Evolutionary conservation across 2,329 filamentous ascomycete species (phyloP).

Genomic region (Zymoseptoria crescenta): DNA sequence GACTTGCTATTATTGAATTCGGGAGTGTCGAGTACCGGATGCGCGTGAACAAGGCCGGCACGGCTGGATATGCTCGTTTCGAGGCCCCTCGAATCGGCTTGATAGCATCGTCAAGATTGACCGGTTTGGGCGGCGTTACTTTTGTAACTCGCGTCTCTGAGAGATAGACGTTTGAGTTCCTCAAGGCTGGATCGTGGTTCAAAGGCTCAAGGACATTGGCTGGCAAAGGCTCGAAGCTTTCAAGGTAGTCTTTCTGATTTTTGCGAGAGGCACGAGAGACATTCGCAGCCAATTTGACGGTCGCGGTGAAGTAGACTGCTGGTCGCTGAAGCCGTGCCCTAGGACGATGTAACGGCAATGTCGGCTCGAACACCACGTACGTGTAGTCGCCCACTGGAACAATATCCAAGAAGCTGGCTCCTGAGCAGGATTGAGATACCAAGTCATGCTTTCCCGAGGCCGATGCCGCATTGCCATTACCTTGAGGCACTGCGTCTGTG

Average conservation of each 20-base stretch:
- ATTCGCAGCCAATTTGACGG: conserved; percentile 11
- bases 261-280: conserved; percentile 45
- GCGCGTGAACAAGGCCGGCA: conserved; percentile 63
- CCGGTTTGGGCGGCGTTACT: conserved; percentile 57
- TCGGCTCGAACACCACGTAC: conserved; percentile 23
- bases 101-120: conserved; percentile 50
- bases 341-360: conserved; percentile 28
- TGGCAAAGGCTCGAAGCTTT: conserved; percentile 59
- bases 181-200: conserved; percentile 47
- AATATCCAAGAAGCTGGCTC: conserved; percentile 12
- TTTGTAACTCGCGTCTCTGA: conserved; percentile 68
- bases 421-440: conserved; percentile 10
- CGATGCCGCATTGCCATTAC: conserved; percentile 20
- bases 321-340: conserved; percentile 59
- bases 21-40: conserved; percentile 62
- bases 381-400: conserved; percentile 15
- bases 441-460: conserved; percentile 27
- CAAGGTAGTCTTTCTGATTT: conserved; percentile 55
- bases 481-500: conserved; percentile 27
- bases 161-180: conserved; percentile 51
- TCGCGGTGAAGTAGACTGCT: conserved; percentile 52
- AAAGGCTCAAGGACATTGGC: conserved; percentile 74
- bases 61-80: conserved; percentile 55
- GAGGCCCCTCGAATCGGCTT: conserved; percentile 59
- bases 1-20: conserved; percentile 20